Base-by-base conservation (phyloP, 1,284 basidiomycete species). In the Boletellus deceptivus region DNA sequence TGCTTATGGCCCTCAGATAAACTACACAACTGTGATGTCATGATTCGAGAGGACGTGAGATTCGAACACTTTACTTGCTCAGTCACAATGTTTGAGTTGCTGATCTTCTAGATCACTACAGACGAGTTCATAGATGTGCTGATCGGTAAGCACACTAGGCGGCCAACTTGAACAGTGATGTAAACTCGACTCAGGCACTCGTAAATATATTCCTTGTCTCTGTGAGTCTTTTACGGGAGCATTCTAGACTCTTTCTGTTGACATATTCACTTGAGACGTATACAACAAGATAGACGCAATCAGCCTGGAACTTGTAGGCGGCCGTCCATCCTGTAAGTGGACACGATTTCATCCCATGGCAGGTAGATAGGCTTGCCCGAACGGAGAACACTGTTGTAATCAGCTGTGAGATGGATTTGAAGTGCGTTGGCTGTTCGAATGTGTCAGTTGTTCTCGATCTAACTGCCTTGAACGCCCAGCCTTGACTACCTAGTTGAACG, bases 91-190 rank as follows among this genome's bases (percentile, higher is more conserved):
- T 29, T 36, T 24, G 17, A 52, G 16, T 35, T 27, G 9, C 38
- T 6, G 16, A 16, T 37, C 25, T 38, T 45, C 25, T 57, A 95
- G 92, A 93, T 98, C 58, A 92, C 91, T 4, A 93, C 90, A 3
- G 95, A 99, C 69, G 93, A 98, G 67, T 97, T 98, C 65, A 97
- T 98, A 62, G 96, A 99, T 65, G 93, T 98, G 10, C 79, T 99
- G 17, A 90, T 98, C 49, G 93, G 91, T 80, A 65, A 57, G 69
- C 52, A 4, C 38, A 20, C 35, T 22, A 16, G 17, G 33, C 37
- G 24, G 13, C n/a, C 22, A 6, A 42, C 37, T 14, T 18, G n/a
- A 8, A 31, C 29, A 31, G 17, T 20, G 11, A 16, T 29, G 20
- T 49, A 39, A 64, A 47, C 38, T n/a, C 6, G 13, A 39, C 54